Evolutionary conservation across 2,329 filamentous ascomycete species (phyloP).

Genomic region (Microdochium nivale): DNA sequence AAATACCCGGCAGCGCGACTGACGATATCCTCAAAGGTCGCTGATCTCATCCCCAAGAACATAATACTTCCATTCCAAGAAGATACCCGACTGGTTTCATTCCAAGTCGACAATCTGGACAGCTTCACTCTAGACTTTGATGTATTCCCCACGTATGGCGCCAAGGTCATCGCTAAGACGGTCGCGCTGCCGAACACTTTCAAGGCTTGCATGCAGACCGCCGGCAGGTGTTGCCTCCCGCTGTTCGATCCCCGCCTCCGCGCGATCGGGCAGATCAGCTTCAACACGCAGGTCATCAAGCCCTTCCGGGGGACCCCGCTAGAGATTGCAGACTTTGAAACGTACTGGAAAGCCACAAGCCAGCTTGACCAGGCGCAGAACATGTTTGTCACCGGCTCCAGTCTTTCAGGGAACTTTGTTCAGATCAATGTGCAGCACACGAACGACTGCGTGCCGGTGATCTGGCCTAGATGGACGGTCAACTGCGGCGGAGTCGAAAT

Average conservation of each 20-base stretch:
- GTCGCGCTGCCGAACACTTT: conserved; percentile 87
- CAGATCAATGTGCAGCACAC: conserved; percentile 89
- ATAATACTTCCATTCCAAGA: conserved; percentile 93
- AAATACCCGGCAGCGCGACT: conserved; percentile 93
- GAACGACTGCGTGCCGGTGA: conserved; percentile 74
- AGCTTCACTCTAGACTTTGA: conserved; percentile 95
- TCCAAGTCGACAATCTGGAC: conserved; percentile 90
- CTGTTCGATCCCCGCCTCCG: conserved; percentile 87
- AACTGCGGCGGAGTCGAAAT: conserved; percentile 69
- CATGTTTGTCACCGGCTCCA: conserved; percentile 88
- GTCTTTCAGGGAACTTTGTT: conserved; percentile 90
- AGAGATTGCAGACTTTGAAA: conserved; percentile 96
- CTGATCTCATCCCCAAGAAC: conserved; percentile 93
- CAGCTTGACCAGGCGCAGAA: conserved; percentile 79
- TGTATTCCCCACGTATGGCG: conserved; percentile 94
- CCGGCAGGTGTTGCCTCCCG: conserved; percentile 74
- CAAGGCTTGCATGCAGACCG: conserved; percentile 63
- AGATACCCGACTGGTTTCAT: conserved; percentile 86
- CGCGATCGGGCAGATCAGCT: conserved; percentile 87
- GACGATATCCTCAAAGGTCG: conserved; percentile 93
- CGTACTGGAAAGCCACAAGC: conserved; percentile 98
- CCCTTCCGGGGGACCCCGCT: conserved; percentile 87
- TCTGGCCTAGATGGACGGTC: conserved; percentile 81
- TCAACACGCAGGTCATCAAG: conserved; percentile 93
- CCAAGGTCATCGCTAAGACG: conserved; percentile 93